Percentiles rank a stretch among this genome's conserved stretches.
phyloP scores from a whole-genome alignment of 495 filamentous ascomycete genomes.

The Aspergillus cristatus region DNA sequence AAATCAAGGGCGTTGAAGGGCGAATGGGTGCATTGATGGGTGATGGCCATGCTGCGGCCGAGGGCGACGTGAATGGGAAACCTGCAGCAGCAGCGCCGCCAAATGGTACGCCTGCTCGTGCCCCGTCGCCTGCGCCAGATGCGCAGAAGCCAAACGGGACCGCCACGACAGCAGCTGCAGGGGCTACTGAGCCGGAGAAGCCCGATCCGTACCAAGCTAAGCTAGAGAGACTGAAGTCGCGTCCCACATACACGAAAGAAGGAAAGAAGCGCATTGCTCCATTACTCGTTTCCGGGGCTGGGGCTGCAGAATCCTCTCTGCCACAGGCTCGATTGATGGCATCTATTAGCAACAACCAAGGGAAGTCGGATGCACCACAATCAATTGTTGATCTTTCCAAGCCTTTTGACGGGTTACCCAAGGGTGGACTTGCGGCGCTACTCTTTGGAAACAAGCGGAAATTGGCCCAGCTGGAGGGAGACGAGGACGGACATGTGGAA shows the following conservation, averaged over 20 bases:
- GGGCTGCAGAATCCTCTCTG: slow-evolving; percentile 74
- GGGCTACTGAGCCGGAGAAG: slow-evolving; percentile 40
- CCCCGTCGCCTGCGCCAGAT: slow-evolving; percentile 22
- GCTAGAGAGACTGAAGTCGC: slow-evolving; percentile 72
- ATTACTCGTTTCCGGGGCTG: slow-evolving; percentile 77
- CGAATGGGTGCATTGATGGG: slow-evolving; percentile 98
- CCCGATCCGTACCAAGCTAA: slow-evolving; percentile 56
- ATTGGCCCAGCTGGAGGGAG: slow-evolving; percentile 53
- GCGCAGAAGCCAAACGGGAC: slow-evolving; percentile 31
- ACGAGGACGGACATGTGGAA: slow-evolving; percentile 55
- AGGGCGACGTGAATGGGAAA: slow-evolving; percentile 35
- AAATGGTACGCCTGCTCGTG: slow-evolving; percentile 36
- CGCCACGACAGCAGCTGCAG: slow-evolving; percentile 16
- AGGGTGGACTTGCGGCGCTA: slow-evolving; percentile 76
- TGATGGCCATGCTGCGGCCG: slow-evolving; percentile 41
- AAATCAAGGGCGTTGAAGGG: slow-evolving; percentile 80
- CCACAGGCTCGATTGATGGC: slow-evolving; percentile 77
- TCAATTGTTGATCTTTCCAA: slow-evolving; percentile 86
- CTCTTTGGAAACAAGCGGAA: slow-evolving; percentile 92
- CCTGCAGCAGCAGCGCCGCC: slow-evolving; percentile 17
- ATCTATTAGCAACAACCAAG: slow-evolving; percentile 47
- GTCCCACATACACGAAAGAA: slow-evolving; percentile 91
- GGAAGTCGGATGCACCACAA: slow-evolving; percentile 64
- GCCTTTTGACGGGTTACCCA: slow-evolving; percentile 87
- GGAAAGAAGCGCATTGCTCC: slow-evolving; percentile 94